A percentile compares a stretch with the other conserved stretches of the same genome.
Evolutionary conservation across 306 rosid species (phyloP).

Genomic region (Macrotyloma uniflorum): DNA sequence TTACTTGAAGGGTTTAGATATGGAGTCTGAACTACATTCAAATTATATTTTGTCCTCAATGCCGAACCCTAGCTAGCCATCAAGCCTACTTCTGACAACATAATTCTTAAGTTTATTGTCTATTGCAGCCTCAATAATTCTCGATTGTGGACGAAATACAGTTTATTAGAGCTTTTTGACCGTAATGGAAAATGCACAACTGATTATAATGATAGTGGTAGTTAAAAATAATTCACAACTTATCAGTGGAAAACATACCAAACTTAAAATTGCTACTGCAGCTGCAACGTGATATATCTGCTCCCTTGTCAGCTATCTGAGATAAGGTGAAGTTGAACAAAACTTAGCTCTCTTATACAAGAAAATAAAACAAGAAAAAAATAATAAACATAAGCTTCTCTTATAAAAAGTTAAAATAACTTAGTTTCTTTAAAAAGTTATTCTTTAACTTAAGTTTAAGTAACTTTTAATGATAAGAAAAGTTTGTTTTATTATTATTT

Average conservation of each 20-base stretch:
- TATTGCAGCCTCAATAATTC: slow-evolving; percentile 3
- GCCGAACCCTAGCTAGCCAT: not conserved
- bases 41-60: not conserved
- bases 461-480: too few species aligned
- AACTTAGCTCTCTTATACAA: not conserved
- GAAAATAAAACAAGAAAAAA: not conserved
- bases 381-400: not conserved
- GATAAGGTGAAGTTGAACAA: not conserved
- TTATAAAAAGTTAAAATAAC: not conserved
- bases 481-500: not conserved
- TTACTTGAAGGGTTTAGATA: not conserved
- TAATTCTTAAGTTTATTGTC: not conserved
- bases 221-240: not conserved
- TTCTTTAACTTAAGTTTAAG: too few species aligned
- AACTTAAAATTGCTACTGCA: not conserved
- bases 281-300: not conserved
- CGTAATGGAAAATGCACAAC: not conserved
- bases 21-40: not conserved
- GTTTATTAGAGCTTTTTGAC: not conserved
- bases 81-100: not conserved
- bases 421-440: not conserved
- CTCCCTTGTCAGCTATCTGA: not conserved
- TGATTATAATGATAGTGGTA: not conserved
- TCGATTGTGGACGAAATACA: not conserved
- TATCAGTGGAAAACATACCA: not conserved